phyloP scores from a whole-genome alignment of 2,329 filamentous ascomycete species.

The Trichothecium roseum region DNA sequence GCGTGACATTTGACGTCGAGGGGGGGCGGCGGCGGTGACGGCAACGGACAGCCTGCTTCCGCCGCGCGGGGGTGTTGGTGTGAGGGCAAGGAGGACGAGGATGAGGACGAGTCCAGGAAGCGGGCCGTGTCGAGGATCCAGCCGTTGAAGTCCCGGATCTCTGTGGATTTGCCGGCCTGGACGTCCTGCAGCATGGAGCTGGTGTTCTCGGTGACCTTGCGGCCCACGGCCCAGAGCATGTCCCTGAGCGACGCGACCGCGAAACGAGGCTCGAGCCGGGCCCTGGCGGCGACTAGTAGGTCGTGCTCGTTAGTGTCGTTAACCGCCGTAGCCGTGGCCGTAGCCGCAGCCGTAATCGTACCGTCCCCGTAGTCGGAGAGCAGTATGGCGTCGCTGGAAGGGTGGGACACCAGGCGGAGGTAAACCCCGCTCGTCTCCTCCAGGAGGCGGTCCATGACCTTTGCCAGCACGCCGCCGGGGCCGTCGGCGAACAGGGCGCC shows the following conservation, averaged over 20 bases:
- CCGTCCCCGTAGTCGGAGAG: not conserved
- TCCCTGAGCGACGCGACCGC: constrained; percentile 27
- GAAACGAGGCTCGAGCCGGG: constrained; percentile 26
- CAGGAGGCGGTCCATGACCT: constrained; percentile 58
- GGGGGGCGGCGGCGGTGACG: constrained; percentile 6
- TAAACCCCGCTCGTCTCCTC: constrained; percentile 69
- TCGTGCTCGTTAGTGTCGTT: no score
- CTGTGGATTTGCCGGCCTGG: constrained; percentile 37
- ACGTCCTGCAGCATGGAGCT: constrained; percentile 56
- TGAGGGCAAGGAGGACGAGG: not conserved
- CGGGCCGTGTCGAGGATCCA: constrained; percentile 40
- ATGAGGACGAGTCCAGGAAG: constrained; percentile 17
- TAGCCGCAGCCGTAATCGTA: no score
- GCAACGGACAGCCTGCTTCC: no score
- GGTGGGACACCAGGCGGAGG: constrained; percentile 53
- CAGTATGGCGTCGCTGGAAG: constrained; percentile 31
- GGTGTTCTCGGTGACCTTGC: constrained; percentile 40
- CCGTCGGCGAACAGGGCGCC: constrained; percentile 60
- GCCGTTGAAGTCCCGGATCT: constrained; percentile 50
- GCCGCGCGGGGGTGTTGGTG: not conserved
- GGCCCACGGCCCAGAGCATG: constrained; percentile 36
- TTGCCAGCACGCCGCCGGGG: constrained; percentile 29
- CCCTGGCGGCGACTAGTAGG: not conserved
- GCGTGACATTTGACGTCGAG: constrained; percentile 27
- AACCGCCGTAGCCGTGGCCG: no score